A percentile compares a stretch with the other conserved stretches of the same genome.
phyloP scores from a whole-genome alignment of 768 basidiomycete genomes.

The Steccherinum ochraceum region DNA sequence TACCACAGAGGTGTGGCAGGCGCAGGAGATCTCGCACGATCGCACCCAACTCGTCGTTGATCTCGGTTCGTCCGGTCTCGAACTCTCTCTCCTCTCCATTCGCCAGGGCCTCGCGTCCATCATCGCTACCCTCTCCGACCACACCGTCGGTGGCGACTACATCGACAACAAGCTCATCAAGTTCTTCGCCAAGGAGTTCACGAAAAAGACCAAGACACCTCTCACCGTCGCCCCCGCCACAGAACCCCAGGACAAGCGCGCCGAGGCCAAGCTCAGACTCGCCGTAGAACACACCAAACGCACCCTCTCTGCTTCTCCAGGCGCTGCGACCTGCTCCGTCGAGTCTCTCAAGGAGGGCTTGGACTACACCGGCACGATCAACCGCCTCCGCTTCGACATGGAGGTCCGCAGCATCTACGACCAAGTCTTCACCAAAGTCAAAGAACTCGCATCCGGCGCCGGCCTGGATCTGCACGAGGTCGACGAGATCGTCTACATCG shows the following conservation, averaged over 20 bases:
- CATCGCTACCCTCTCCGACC: conserved; percentile 43
- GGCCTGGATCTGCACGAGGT: conserved; percentile 59
- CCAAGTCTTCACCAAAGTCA: conserved; percentile 43
- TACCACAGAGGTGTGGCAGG: conserved; percentile 36
- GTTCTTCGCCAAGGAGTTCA: conserved; percentile 93
- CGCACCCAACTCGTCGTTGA: conserved; percentile 79
- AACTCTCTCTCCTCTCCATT: conserved; percentile 63
- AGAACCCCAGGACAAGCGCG: conserved; percentile 63
- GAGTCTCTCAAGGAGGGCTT: conserved; percentile 92
- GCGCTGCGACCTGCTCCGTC: conserved; percentile 86
- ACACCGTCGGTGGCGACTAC: conserved; percentile 55
- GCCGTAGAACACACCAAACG: conserved; percentile 95
- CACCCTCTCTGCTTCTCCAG: conserved; percentile 79
- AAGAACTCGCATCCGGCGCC: conserved; percentile 44
- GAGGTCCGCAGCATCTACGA: conserved; percentile 52
- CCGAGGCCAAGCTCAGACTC: conserved; percentile 88
- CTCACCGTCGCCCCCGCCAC: conserved; percentile 59
- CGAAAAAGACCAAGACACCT: conserved; percentile 85
- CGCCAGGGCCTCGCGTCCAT: conserved; percentile 69
- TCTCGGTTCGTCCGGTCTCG: conserved; percentile 69
- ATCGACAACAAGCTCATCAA: conserved; percentile 82
- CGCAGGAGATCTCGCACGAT: conserved; percentile 41
- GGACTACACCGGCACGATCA: conserved; percentile 76
- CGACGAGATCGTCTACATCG: conserved; percentile 77
- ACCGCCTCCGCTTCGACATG: conserved; percentile 41